Evolutionary conservation across 768 basidiomycete genomes (phyloP).

Genomic region (Leccinum ochraceum): DNA sequence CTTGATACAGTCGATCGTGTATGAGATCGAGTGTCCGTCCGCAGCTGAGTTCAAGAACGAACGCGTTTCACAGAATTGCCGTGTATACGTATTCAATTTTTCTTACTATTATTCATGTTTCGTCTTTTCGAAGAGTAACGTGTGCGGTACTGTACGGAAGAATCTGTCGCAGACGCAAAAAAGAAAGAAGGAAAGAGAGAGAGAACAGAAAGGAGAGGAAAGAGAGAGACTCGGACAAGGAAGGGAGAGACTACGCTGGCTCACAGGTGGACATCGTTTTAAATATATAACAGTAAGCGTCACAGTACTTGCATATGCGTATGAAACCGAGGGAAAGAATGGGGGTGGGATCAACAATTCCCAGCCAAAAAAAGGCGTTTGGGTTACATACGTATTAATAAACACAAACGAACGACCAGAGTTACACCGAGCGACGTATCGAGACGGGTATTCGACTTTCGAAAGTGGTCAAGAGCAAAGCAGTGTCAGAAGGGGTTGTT

Average conservation of each 20-base stretch:
- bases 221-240: neutral
- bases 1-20: neutral
- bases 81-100: neutral
- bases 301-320: neutral
- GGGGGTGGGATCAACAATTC: neutral
- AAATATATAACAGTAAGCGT: neutral
- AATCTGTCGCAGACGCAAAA: neutral
- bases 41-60: neutral
- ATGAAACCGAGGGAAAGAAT: neutral
- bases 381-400: neutral
- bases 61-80: neutral
- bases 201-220: neutral
- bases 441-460: slow-evolving; percentile 3
- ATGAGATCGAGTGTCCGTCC: neutral
- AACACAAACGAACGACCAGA: slow-evolving; percentile 6
- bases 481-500: neutral
- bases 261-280: neutral
- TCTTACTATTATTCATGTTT: neutral
- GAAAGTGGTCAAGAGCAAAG: neutral
- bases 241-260: neutral
- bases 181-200: neutral
- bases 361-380: neutral
- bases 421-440: slow-evolving; percentile 1
- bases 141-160: neutral
- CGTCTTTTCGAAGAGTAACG: neutral